phyloP scores from a whole-genome alignment of 768 basidiomycete genomes.

The Panus rudis region DNA sequence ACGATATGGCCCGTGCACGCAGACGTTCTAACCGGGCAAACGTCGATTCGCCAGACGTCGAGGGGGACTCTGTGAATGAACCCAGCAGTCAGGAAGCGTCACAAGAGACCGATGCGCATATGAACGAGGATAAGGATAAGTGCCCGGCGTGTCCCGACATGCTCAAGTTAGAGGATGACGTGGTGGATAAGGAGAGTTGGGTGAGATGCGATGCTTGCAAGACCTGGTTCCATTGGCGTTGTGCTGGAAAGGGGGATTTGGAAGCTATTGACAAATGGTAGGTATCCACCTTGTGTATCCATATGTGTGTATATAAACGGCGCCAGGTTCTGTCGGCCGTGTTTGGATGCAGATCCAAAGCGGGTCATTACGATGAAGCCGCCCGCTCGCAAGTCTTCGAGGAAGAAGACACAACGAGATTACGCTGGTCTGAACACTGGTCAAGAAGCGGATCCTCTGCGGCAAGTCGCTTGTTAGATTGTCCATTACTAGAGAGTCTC shows the following conservation, averaged over 20 bases:
- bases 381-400: constrained; percentile 74
- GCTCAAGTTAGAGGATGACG: constrained; percentile 23
- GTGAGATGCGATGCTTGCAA: constrained; percentile 78
- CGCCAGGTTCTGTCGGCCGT: constrained; percentile 63
- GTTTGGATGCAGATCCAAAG: constrained; percentile 50
- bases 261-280: constrained; percentile 76
- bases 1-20: constrained; percentile 38
- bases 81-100: constrained; percentile 23
- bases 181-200: constrained; percentile 67
- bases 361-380: constrained; percentile 68
- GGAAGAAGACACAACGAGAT: constrained; percentile 68
- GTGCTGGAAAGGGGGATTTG: constrained; percentile 61
- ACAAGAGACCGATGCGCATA: constrained; percentile 6
- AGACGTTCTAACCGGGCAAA: constrained; percentile 35
- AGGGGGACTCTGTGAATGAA: constrained; percentile 26
- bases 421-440: constrained; percentile 73
- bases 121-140: constrained; percentile 17
- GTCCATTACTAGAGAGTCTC: not conserved
- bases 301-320: not conserved
- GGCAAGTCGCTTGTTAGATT: constrained; percentile 16
- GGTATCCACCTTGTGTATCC: constrained; percentile 20
- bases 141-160: constrained; percentile 50
- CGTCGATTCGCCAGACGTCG: constrained; percentile 28
- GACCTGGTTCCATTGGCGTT: constrained; percentile 81
- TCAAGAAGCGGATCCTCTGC: constrained; percentile 52